phyloP scores from a whole-genome alignment of 306 rosid genomes.

The Dryas octopetala region DNA sequence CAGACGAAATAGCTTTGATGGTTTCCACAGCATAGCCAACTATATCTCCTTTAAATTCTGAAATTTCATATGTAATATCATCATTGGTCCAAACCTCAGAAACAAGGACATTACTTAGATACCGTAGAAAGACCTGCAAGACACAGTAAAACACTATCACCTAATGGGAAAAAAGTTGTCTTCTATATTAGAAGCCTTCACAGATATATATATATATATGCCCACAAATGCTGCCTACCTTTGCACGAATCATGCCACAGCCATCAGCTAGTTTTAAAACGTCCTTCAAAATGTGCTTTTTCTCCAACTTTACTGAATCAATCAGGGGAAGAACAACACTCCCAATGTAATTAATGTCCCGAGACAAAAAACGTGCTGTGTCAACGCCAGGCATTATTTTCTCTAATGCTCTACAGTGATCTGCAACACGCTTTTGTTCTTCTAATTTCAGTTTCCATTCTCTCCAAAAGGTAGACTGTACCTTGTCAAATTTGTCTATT shows the following conservation, averaged over 20 bases:
- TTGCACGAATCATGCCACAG: conserved; percentile 62
- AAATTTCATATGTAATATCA: conserved; percentile 72
- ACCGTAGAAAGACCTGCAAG: conserved; percentile 73
- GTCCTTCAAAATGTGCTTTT: conserved; percentile 76
- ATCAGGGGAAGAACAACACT: conserved; percentile 68
- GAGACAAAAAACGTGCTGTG: conserved; percentile 78
- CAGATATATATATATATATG: conserved; percentile 2
- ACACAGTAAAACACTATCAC: conserved; percentile 30
- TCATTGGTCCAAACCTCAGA: conserved; percentile 89
- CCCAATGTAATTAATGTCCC: conserved; percentile 68
- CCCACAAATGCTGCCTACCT: conserved; percentile 55
- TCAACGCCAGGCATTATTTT: conserved; percentile 89
- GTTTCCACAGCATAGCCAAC: conserved; percentile 57
- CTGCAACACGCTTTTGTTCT: conserved; percentile 79
- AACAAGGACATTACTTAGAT: conserved; percentile 67
- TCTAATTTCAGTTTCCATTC: conserved; percentile 94
- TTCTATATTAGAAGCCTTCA: conserved; percentile 12
- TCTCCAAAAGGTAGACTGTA: conserved; percentile 92
- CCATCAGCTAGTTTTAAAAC: conserved; percentile 67
- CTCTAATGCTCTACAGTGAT: conserved; percentile 75
- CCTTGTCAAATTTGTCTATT: conserved; percentile 65
- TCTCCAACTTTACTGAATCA: conserved; percentile 73
- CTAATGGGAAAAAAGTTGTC: conserved; percentile 8
- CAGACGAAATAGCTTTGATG: conserved; percentile 60
- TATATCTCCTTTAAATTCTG: conserved; percentile 57